Conservation (phyloP, 2,329 filamentous ascomycete species). For the Talaromyces marneffei region DNA sequence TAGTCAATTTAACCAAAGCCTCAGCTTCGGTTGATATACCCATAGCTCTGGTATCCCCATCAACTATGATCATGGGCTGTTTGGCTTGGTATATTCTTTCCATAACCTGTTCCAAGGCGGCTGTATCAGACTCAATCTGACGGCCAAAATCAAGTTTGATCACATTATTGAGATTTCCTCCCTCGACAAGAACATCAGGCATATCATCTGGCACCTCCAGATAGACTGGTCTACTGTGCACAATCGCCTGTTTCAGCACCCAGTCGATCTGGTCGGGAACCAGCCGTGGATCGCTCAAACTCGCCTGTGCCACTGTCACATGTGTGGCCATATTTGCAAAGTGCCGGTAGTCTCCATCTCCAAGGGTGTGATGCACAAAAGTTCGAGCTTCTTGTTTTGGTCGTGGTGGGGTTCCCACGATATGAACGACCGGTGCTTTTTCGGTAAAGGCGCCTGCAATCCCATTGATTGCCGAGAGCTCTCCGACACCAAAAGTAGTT, state of each 20-base stretch:
- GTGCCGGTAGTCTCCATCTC: constrained; percentile 19
- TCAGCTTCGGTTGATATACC: constrained; percentile 41
- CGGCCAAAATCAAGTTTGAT: constrained; percentile 15
- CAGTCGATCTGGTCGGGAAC: constrained; percentile 40
- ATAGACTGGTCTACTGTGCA: constrained; percentile 15
- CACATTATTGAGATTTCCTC: neutral
- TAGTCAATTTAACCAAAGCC: constrained; percentile 38
- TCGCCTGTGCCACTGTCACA: constrained; percentile 47
- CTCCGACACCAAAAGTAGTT: constrained; percentile 19
- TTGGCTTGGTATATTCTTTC: constrained; percentile 42
- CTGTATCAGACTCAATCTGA: neutral
- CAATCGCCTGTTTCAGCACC: constrained; percentile 18
- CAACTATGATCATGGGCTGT: constrained; percentile 48
- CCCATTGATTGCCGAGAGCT: constrained; percentile 19
- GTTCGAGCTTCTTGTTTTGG: constrained; percentile 16
- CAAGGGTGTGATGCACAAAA: constrained; percentile 25
- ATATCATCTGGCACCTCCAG: constrained; percentile 9
- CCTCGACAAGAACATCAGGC: neutral
- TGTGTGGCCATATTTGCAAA: constrained; percentile 41
- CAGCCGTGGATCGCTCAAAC: constrained; percentile 40
- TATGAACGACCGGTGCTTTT: constrained; percentile 17
- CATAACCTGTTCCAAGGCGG: constrained; percentile 30
- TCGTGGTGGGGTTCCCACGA: constrained; percentile 19
- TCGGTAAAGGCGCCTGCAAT: constrained; percentile 18
- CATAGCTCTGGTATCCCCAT: constrained; percentile 45